Evolutionary conservation across 768 basidiomycete genomes (phyloP).

Genomic region (Psilocybe cubensis): DNA sequence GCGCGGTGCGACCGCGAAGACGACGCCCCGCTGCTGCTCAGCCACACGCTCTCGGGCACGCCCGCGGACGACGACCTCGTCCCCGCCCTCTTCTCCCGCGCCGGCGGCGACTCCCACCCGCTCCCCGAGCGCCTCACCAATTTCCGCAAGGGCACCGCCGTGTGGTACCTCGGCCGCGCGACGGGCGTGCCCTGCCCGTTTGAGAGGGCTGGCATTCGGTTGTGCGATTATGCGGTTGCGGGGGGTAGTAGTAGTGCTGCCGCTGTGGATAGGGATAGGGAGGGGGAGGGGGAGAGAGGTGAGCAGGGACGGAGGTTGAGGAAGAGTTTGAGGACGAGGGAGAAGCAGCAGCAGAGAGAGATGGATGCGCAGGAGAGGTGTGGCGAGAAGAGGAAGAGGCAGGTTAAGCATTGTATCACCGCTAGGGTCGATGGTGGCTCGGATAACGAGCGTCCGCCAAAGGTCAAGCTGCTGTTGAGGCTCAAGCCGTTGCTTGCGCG

Average conservation of each 20-base stretch:
- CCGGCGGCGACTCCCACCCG: slow-evolving; percentile 64
- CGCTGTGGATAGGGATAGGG: slow-evolving; percentile 20
- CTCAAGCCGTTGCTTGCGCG: slow-evolving; percentile 50
- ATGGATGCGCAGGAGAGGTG: slow-evolving; percentile 24
- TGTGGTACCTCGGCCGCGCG: slow-evolving; percentile 80
- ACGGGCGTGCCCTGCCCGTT: slow-evolving; percentile 81
- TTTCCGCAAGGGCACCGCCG: slow-evolving; percentile 77
- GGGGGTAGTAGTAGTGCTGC: not conserved
- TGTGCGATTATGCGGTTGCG: slow-evolving; percentile 59
- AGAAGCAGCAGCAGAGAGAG: not conserved
- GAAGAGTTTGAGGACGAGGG: not conserved
- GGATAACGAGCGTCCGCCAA: slow-evolving; percentile 53
- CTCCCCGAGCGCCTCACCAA: slow-evolving; percentile 60
- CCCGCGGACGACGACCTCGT: slow-evolving; percentile 73
- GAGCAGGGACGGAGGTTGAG: slow-evolving; percentile 15
- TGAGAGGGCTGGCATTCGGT: slow-evolving; percentile 68
- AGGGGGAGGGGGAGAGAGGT: slow-evolving; percentile 31
- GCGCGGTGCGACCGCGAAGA: slow-evolving; percentile 71
- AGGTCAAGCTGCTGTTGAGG: slow-evolving; percentile 72
- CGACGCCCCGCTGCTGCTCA: slow-evolving; percentile 74
- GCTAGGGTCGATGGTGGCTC: slow-evolving; percentile 31
- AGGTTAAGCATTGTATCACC: slow-evolving; percentile 40
- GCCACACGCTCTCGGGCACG: slow-evolving; percentile 75
- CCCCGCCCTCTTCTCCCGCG: slow-evolving; percentile 68
- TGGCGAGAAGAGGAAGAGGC: slow-evolving; percentile 49